These are phyloP conservation scores for Didymella sp. DNA, from an alignment of 2,329 filamentous ascomycete genomes.

Conservation along the genomic window DNA sequence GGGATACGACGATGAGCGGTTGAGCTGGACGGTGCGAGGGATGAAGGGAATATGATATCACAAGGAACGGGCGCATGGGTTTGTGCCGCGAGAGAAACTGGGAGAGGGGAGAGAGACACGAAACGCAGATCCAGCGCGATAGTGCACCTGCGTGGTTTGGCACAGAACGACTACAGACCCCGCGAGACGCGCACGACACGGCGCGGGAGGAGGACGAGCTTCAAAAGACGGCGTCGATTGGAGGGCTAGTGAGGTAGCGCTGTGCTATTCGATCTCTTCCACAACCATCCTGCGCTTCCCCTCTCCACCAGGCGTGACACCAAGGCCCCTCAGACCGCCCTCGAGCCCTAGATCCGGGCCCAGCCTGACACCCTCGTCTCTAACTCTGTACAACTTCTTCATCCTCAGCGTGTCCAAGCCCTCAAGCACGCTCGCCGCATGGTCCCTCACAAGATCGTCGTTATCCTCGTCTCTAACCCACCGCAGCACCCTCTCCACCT, in stretches of 20 bases:
- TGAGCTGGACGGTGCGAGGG: constrained; percentile 31
- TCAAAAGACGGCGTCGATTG: not conserved
- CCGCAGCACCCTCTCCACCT: constrained; percentile 67
- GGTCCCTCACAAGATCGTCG: constrained; percentile 71
- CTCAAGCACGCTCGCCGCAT: constrained; percentile 71
- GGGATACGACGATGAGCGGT: constrained; percentile 51
- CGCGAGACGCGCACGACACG: not conserved
- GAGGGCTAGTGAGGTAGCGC: constrained; percentile 10
- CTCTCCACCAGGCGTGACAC: constrained; percentile 44
- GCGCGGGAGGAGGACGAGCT: constrained; percentile 5
- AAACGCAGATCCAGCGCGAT: constrained; percentile 3
- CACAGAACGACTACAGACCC: constrained; percentile 1
- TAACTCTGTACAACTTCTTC: constrained; percentile 56
- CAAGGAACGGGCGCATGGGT: too few species aligned
- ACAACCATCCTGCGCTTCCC: constrained; percentile 51
- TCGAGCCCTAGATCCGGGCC: constrained; percentile 41
- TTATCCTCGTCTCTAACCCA: constrained; percentile 72
- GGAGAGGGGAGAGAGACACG: constrained; percentile 6
- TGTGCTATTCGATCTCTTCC: constrained; percentile 66
- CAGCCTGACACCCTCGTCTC: constrained; percentile 31
- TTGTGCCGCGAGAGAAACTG: too few species aligned
- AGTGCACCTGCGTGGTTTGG: constrained; percentile 14
- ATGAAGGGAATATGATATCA: not conserved
- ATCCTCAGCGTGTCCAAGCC: constrained; percentile 69
- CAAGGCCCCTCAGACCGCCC: constrained; percentile 55